phyloP scores from a whole-genome alignment of 2,329 filamentous ascomycete species.

The Chaetomium sp. region DNA sequence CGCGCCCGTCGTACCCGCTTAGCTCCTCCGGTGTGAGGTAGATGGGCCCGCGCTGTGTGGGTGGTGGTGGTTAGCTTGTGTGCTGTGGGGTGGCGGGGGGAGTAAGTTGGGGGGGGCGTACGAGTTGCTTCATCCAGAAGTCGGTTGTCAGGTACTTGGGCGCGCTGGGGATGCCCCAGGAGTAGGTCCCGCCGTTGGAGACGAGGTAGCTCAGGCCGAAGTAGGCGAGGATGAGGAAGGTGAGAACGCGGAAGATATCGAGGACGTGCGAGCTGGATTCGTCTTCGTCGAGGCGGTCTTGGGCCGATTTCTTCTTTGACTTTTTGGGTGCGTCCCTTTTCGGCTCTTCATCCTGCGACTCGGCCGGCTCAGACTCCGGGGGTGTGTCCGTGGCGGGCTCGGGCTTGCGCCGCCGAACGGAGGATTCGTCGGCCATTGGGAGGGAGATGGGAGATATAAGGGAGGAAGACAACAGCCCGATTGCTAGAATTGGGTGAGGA shows the following conservation, averaged over 20 bases:
- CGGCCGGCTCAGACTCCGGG: conserved; percentile 21
- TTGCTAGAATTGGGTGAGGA: background rate
- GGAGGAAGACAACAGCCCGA: background rate
- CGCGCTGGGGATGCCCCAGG: conserved; percentile 66
- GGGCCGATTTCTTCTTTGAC: conserved; percentile 34
- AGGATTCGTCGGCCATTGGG: conserved; percentile 30
- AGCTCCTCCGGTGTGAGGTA: conserved; percentile 77
- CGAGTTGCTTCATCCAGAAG: conserved; percentile 62
- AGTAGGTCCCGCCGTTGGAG: conserved; percentile 68
- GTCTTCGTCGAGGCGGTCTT: conserved; percentile 58
- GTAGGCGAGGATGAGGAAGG: conserved; percentile 66
- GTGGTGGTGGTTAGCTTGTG: conserved; percentile 19
- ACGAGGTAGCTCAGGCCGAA: conserved; percentile 75
- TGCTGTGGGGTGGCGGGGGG: background rate
- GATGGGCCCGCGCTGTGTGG: conserved; percentile 58
- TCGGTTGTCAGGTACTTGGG: conserved; percentile 62
- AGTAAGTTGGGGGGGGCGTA: conserved; percentile 44
- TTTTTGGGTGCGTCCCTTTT: conserved; percentile 37
- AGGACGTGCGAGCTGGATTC: conserved; percentile 55
- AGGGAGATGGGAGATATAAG: background rate
- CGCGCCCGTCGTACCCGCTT: conserved; percentile 72
- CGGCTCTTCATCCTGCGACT: conserved; percentile 23
- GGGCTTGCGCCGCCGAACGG: conserved; percentile 36
- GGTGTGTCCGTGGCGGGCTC: conserved; percentile 24
- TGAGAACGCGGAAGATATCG: conserved; percentile 70